These are phyloP conservation scores for Polytrichum commune DNA, from an alignment of 225 moss, liverwort and hornwort genomes.

Conservation along the genomic window DNA sequence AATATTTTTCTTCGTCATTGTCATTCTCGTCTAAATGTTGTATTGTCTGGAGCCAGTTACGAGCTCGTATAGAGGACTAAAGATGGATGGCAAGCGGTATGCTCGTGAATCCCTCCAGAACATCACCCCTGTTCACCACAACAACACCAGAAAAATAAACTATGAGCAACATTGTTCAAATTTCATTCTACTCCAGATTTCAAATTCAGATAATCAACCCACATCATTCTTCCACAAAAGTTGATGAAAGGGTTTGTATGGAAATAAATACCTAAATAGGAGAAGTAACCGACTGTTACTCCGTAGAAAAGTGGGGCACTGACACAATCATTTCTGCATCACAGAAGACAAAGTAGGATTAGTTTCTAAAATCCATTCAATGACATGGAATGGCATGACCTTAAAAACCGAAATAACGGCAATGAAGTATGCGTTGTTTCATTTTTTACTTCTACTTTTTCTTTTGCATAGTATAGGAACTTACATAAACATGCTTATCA, in stretches of 20 bases:
- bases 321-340: conserved; percentile 50
- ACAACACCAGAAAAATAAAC: too few species aligned
- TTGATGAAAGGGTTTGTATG: not conserved
- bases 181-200: too few species aligned
- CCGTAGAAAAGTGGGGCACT: conserved; percentile 46
- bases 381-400: too few species aligned
- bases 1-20: too few species aligned
- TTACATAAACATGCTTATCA: conserved; percentile 91
- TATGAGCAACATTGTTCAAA: too few species aligned
- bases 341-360: too few species aligned
- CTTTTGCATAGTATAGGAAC: conserved; percentile 7
- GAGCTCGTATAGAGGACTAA: conserved; percentile 58
- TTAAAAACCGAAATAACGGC: too few species aligned
- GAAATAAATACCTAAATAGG: conserved; percentile 46
- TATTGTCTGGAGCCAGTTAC: conserved; percentile 54
- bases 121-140: conserved; percentile 38
- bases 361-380: too few species aligned
- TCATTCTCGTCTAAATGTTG: not conserved
- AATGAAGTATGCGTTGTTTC: too few species aligned
- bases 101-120: conserved; percentile 64
- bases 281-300: conserved; percentile 33
- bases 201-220: too few species aligned
- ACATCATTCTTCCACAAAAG: too few species aligned
- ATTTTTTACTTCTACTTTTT: too few species aligned
- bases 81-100: conserved; percentile 40